Percentiles rank a stretch among this genome's conserved stretches.
Evolutionary conservation across 169 alveolate genomes (phyloP).

Genomic region (Toxoplasma gondii): DNA sequence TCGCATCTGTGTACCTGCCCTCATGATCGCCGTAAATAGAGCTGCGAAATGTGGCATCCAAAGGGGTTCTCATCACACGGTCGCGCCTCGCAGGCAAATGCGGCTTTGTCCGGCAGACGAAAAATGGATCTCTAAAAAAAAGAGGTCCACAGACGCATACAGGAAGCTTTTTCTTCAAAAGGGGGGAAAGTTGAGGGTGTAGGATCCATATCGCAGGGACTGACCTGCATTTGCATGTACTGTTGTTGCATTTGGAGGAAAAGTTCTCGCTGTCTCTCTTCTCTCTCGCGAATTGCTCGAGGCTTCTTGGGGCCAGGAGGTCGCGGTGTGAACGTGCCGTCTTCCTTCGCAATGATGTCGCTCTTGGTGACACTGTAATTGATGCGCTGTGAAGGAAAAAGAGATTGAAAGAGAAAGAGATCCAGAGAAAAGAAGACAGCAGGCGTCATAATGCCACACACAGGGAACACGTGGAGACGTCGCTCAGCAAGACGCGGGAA

Average conservation of each 20-base stretch:
- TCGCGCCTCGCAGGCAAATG: no score
- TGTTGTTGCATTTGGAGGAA: slow-evolving; percentile 77
- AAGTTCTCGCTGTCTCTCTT: slow-evolving; percentile 72
- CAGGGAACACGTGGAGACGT: background rate
- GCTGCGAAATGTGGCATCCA: no score
- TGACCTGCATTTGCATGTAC: slow-evolving; percentile 53
- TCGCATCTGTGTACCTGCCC: no score
- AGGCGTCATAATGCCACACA: background rate
- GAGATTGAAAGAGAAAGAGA: background rate
- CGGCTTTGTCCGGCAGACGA: no score
- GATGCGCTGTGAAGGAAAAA: slow-evolving; percentile 67
- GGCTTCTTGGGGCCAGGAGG: slow-evolving; percentile 85
- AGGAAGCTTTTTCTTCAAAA: no score
- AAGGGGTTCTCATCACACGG: no score
- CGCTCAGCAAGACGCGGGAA: background rate
- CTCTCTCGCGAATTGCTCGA: slow-evolving; percentile 80
- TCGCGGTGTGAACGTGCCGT: slow-evolving; percentile 80
- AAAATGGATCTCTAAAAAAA: no score
- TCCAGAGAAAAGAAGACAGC: background rate
- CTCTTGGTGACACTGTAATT: slow-evolving; percentile 82
- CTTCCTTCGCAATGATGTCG: slow-evolving; percentile 80
- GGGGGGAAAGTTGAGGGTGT: background rate
- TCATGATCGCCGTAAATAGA: no score
- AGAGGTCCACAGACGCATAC: no score
- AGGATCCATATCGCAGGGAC: background rate